Conservation (phyloP, 208 protist genomes). For the Trypanosoma boissoni region DNA sequence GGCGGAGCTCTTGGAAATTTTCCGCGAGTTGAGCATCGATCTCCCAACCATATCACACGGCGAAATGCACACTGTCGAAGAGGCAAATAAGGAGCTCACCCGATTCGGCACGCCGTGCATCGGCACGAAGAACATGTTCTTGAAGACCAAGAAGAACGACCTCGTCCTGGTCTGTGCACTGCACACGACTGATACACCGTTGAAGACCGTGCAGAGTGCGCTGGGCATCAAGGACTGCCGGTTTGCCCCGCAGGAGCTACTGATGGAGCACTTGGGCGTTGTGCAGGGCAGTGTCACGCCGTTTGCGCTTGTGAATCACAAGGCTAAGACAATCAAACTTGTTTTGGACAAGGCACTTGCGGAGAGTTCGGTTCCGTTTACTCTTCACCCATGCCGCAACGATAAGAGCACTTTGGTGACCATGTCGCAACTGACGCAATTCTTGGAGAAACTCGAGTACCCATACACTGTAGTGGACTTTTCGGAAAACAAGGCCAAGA, state of each 20-base stretch:
- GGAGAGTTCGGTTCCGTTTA: conserved; percentile 38
- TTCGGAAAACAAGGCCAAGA: conserved; percentile 17
- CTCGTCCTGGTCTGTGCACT: conserved; percentile 77
- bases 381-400: conserved; percentile 84
- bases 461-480: conserved; percentile 73
- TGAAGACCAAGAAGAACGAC: conserved; percentile 90
- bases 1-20: conserved; percentile 46
- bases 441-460: conserved; percentile 65
- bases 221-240: conserved; percentile 75
- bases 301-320: conserved; percentile 82
- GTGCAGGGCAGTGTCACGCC: conserved; percentile 79
- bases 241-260: conserved; percentile 68
- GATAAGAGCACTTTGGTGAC: conserved; percentile 74
- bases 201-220: conserved; percentile 73
- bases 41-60: conserved; percentile 63
- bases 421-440: conserved; percentile 52
- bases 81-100: conserved; percentile 52
- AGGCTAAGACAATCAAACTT: conserved; percentile 62
- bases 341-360: conserved; percentile 68
- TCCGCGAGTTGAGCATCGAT: conserved; percentile 39
- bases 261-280: conserved; percentile 66
- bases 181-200: conserved; percentile 62
- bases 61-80: conserved; percentile 71
- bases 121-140: conserved; percentile 87
- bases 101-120: conserved; percentile 44